Evolutionary conservation across 2,329 filamentous ascomycete genomes (phyloP), one percentile per base, ranked within the genome.

Genomic region (Rutstroemia sp.): DNA sequence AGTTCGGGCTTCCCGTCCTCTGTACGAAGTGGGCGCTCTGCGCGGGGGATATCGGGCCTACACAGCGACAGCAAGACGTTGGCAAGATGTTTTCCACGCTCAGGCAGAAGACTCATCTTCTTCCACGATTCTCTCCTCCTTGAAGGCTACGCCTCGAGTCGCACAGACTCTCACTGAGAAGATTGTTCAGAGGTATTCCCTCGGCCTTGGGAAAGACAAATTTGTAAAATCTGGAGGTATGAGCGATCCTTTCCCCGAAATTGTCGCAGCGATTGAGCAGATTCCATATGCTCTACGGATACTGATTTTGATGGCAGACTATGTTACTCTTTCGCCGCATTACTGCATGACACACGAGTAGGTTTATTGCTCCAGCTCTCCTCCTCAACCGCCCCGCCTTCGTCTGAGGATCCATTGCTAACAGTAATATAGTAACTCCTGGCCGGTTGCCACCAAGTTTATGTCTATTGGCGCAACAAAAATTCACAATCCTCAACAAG

Each of bases 81-180:
- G 68, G 54, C 76, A 77, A 61, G 75, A 82, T 68, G 79, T 78
- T 57, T 88, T 88, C 66, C 82, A 82, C 57, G 79, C 84, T 2
- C 81, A 87, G 68, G 75, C 82, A 56, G 78, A 86, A 58, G 79
- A 79, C 60, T 71, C 79, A 2, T 58, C 66, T 34, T 66, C 73
- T 4, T 75, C 82, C 4, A 73, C 79, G 47, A 72, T 87, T 58
- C 76, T 84, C 54, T 76, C 78, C 44, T 75, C 80, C 34, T 69
- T 76, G 53, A 73, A 75, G 63, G 65, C 70, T n/a, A 60, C 69
- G 4, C 62, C 70, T 38, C 55, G 53, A 39, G 51, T 65, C 60
- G 63, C 88, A 0, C 91, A 96, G 72, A 96, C 89, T 2, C 73
- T 96, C 51, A 94, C 89, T 2, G 92, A 96, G 71, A 96, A 96